Evolutionary conservation across 352 stramenopile species (phyloP), one percentile per base, ranked within the genome.

Genomic region (Phytophthora pisi): DNA sequence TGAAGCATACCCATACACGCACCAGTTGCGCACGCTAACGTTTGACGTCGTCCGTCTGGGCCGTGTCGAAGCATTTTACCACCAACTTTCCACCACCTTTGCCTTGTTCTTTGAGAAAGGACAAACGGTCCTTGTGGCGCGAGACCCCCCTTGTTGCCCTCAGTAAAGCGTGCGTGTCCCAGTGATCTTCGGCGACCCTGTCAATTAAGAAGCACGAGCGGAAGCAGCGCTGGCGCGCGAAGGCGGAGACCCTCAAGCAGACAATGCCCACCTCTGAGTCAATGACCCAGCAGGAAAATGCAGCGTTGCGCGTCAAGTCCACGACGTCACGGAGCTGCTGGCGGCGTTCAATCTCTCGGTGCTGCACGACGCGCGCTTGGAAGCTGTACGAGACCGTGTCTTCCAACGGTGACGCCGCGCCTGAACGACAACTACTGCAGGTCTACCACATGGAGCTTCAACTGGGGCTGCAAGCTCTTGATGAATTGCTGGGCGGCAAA

Each of bases 281-380:
- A 11, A n/a, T 74, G 16, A 36, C 18, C 11, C 16, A 58, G 28
- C 54, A 42, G 45, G 56, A 74, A 16, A 67, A 62, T 51, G 40
- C 50, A 16, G 69, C 43, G 15, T 58, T 77, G 40, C 55, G 65
- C 24, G 59, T 51, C 69, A 77, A 58, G 55, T 77, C 8, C 60
- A 74, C 24, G 69, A 77, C 18, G 56, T 74, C 7, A 70, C 55
- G 4, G 64, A 77, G 38, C 24, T 77, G 5, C 23, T 74, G 18
- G 69, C 69, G 30, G 65, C 49, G 20, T 77, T 71, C 53, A 57
- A 77, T 61, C 70, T 74, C 1, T 74, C 55, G n/a, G 59, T 59
- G 34, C 26, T 77, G 3, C 38, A 70, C 9, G 56, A 74, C 49
- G 38, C 36, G 23, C 60, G 74, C 23, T 26, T 77, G 36, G 66